Evolutionary conservation across 2,329 filamentous ascomycete genomes (phyloP), one percentile per base, ranked within the genome.

Genomic region (Allantophomopsis cytisporea): DNA sequence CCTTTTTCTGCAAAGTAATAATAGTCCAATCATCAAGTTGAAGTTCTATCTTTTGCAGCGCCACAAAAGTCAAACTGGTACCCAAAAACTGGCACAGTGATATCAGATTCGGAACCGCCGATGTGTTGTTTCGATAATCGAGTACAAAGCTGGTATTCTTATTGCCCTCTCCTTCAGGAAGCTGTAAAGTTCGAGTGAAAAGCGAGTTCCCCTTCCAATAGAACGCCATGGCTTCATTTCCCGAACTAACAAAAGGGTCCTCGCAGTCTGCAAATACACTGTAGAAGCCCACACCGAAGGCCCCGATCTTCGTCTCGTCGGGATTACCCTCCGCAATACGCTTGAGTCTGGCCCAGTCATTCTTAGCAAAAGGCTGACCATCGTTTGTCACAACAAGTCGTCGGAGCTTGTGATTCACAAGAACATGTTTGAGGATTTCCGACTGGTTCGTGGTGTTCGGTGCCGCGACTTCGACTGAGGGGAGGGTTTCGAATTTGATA

Each of bases 181-280:
- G 63, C 48, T 79, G 77, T 16, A 91, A 70, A 49, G 86, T 84
- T 51, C 88, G 82, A 17, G 93, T 98, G 57, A 94, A 96, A 2
- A 98, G 71, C 5, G 86, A 85, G 58, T 96, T 96, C n/a, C 83
- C 88, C 59, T 95, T 96, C 93, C 91, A 98, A 64, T 95, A 98
- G 55, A 98, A 98, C 0, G 89, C 89, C 85, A 98, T 95, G 31
- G 87, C 88, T 60, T 94, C 80, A 45, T 72, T 75, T 1, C 91
- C 91, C 1, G 89, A 96, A 48, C 86, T 91, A 47, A 98, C 83
- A 54, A 98, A 96, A 1, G 91, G 91, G 50, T 95, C 87, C 60
- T 98, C 93, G 57, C 89, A 98, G 57, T 98, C 91, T 45, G 91
- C 85, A 58, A 98, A 98, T 31, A 96, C 89, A 57, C 85, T 94